Evolutionary conservation across 306 rosid genomes (phyloP).

Genomic region (Vicia villosa): DNA sequence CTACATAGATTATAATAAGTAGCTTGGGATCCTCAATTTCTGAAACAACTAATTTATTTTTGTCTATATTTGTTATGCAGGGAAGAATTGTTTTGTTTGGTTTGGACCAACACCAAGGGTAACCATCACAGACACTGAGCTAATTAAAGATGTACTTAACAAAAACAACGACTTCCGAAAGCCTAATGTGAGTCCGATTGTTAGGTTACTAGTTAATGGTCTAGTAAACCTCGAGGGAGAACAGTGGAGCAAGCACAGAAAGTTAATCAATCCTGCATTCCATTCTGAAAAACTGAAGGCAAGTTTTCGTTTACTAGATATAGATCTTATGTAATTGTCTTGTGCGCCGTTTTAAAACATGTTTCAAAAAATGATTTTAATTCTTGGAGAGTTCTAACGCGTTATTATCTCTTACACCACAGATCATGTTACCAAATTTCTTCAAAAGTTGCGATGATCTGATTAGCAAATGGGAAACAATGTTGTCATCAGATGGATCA

Average conservation of each 20-base stretch:
- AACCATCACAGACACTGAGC: constrained; percentile 43
- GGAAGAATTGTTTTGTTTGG: constrained; percentile 32
- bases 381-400: too few species aligned
- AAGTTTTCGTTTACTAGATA: neutral
- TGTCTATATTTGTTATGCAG: neutral
- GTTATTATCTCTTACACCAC: neutral
- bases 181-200: neutral
- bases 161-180: constrained; percentile 39
- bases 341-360: too few species aligned
- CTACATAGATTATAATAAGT: too few species aligned
- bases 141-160: constrained; percentile 38
- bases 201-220: constrained; percentile 33
- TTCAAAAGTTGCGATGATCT: constrained; percentile 31
- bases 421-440: constrained; percentile 42
- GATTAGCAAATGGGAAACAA: constrained; percentile 43
- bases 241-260: constrained; percentile 60
- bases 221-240: constrained; percentile 38
- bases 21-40: too few species aligned
- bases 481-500: constrained; percentile 10
- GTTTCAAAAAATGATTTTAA: too few species aligned
- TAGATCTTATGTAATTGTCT: neutral
- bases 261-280: constrained; percentile 60
- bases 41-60: too few species aligned
- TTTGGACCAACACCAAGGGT: constrained; percentile 43
- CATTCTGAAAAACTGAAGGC: constrained; percentile 60